These are phyloP conservation scores for Tubosaeta sp. DNA, from an alignment of 768 basidiomycete genomes.

Conservation along the genomic window DNA sequence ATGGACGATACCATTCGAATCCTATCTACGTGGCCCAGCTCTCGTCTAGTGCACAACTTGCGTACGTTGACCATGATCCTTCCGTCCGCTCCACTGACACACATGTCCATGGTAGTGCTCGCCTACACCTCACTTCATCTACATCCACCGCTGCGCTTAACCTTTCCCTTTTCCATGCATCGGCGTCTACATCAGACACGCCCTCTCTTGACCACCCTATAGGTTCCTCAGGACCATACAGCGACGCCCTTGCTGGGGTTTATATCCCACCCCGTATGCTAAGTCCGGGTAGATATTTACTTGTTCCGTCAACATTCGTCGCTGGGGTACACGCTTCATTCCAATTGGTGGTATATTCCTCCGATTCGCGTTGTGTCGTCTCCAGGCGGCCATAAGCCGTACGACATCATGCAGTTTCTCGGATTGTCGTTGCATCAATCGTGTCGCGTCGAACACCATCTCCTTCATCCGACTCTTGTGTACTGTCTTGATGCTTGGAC, in stretches of 20 bases:
- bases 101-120: slow-evolving; percentile 44
- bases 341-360: slow-evolving; percentile 57
- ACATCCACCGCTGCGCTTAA: slow-evolving; percentile 50
- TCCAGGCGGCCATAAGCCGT: slow-evolving; percentile 2
- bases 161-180: slow-evolving; percentile 50
- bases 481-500: background rate
- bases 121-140: slow-evolving; percentile 55
- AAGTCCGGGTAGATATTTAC: slow-evolving; percentile 59
- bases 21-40: slow-evolving; percentile 64
- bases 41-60: slow-evolving; percentile 48
- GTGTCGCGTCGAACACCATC: background rate
- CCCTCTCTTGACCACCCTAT: slow-evolving; percentile 38
- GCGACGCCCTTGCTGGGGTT: slow-evolving; percentile 71
- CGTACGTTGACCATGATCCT: slow-evolving; percentile 37
- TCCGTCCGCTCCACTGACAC: slow-evolving; percentile 26
- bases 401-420: background rate
- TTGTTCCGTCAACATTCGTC: slow-evolving; percentile 73
- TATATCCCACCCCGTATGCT: slow-evolving; percentile 50
- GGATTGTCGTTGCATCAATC: background rate
- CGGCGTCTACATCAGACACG: slow-evolving; percentile 1
- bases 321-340: slow-evolving; percentile 55
- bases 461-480: background rate
- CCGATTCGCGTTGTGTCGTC: slow-evolving; percentile 27
- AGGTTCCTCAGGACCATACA: slow-evolving; percentile 75
- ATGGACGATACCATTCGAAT: slow-evolving; percentile 59